Percentiles rank a stretch among this genome's conserved stretches.
Evolutionary conservation across 768 basidiomycete genomes (phyloP).

Genomic region (Phaffia tasmanica): DNA sequence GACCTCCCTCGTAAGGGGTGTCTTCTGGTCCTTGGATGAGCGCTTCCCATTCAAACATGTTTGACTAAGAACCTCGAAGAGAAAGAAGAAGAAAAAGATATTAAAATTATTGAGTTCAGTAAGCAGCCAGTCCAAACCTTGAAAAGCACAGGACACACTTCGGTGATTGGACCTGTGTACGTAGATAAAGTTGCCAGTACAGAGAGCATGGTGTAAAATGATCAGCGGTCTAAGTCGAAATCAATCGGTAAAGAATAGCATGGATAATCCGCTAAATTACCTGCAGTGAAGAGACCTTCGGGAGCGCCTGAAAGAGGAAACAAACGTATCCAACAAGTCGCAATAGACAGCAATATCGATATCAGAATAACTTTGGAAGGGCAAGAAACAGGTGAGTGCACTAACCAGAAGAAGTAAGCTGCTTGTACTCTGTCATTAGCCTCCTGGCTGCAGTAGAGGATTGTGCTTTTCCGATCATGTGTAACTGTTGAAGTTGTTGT

Average conservation of each 20-base stretch:
- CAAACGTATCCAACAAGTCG: too few species aligned
- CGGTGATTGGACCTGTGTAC: conserved; percentile 11
- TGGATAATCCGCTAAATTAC: neutral
- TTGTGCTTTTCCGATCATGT: neutral
- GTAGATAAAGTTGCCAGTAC: too few species aligned
- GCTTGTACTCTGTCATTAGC: conserved; percentile 87
- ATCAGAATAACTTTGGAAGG: too few species aligned
- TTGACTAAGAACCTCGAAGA: conserved; percentile 32
- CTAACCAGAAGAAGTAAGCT: conserved; percentile 49
- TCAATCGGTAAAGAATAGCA: too few species aligned
- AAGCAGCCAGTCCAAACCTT: neutral
- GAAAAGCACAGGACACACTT: conserved; percentile 6
- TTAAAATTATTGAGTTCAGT: neutral
- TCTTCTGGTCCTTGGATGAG: conserved; percentile 87
- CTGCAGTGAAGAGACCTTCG: conserved; percentile 26
- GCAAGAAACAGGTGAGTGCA: neutral
- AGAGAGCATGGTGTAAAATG: neutral
- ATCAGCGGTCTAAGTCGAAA: neutral
- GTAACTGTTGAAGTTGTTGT: too few species aligned
- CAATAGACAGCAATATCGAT: neutral
- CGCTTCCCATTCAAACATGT: conserved; percentile 95
- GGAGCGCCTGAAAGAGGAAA: conserved; percentile 19
- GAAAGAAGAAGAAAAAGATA: neutral
- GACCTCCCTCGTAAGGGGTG: conserved; percentile 55
- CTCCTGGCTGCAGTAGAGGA: conserved; percentile 59